These are phyloP conservation scores for Cladorrhinum samala DNA, from an alignment of 495 filamentous ascomycete genomes.

Conservation along the genomic window DNA sequence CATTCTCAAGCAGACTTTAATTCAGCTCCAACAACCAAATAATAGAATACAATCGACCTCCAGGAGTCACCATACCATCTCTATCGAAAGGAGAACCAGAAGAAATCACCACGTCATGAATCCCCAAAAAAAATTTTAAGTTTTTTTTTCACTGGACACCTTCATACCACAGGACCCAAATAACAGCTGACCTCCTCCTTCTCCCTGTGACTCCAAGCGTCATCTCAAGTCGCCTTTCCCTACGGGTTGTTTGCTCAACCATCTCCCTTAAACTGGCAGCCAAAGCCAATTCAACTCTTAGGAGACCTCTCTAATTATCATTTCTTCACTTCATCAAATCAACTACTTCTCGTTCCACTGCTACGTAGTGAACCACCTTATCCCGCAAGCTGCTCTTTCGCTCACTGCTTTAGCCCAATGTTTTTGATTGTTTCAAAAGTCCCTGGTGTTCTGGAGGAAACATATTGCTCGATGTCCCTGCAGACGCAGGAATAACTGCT, in stretches of 20 bases:
- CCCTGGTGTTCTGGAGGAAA: conserved; percentile 63
- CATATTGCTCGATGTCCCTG: conserved; percentile 50
- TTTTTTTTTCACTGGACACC: conserved; percentile 51
- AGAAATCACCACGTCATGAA: conserved; percentile 59
- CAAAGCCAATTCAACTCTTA: conserved; percentile 21
- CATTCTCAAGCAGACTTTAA: conserved; percentile 59
- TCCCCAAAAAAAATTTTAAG: conserved; percentile 58
- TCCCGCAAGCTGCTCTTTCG: conserved; percentile 51
- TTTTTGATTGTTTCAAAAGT: conserved; percentile 53
- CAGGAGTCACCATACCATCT: conserved; percentile 40
- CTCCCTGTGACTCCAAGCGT: conserved; percentile 27
- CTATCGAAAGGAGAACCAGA: conserved; percentile 44
- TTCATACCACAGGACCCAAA: conserved; percentile 64
- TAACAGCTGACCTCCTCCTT: conserved; percentile 41
- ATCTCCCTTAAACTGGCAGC: conserved; percentile 32
- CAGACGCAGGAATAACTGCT: conserved; percentile 51
- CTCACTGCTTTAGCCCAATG: conserved; percentile 58
- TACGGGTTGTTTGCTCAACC: conserved; percentile 36
- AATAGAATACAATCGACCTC: conserved; percentile 47
- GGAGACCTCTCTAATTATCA: conserved; percentile 43
- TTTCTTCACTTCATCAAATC: conserved; percentile 59
- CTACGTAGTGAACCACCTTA: conserved; percentile 53
- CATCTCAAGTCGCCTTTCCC: conserved; percentile 7
- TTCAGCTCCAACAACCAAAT: conserved; percentile 53
- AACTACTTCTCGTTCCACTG: conserved; percentile 39